Conservation (phyloP, 371 early-diverging fungal genomes). For the Mortierella sp. region DNA sequence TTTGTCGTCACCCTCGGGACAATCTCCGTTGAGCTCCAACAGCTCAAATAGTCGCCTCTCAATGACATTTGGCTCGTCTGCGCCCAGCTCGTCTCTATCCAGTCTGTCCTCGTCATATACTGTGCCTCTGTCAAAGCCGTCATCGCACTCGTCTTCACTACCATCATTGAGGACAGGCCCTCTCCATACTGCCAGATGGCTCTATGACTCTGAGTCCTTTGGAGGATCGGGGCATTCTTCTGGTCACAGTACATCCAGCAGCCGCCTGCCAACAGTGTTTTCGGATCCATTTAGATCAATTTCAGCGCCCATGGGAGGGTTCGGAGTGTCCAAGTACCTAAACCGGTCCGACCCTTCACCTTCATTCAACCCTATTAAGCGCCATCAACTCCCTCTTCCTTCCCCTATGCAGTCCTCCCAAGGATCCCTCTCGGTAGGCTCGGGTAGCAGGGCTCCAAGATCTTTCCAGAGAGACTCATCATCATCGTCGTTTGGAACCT, state of each 20-base stretch:
- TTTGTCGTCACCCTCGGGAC: conserved; percentile 29
- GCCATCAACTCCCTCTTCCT: conserved; percentile 49
- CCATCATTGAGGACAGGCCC: conserved; percentile 47
- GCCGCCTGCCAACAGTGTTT: conserved; percentile 38
- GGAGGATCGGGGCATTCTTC: conserved; percentile 23
- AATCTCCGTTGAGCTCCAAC: conserved; percentile 27
- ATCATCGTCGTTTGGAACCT: conserved; percentile 44
- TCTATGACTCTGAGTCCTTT: conserved; percentile 49
- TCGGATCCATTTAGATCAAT: conserved; percentile 43
- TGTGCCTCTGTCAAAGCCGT: conserved; percentile 34
- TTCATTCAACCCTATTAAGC: conserved; percentile 26
- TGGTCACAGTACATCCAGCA: conserved; percentile 15
- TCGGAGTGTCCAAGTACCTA: conserved; percentile 54
- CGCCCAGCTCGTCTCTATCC: conserved; percentile 7
- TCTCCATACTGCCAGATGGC: conserved; percentile 47
- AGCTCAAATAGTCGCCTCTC: conserved; percentile 26
- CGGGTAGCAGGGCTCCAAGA: conserved; percentile 12
- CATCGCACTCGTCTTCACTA: conserved; percentile 25
- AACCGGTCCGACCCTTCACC: conserved; percentile 36
- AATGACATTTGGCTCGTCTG: conserved; percentile 3
- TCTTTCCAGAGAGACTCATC: conserved; percentile 46
- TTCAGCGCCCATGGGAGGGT: conserved; percentile 56
- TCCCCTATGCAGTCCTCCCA: conserved; percentile 30
- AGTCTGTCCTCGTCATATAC: conserved; percentile 25
- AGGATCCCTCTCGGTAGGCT: conserved; percentile 12